phyloP scores from a whole-genome alignment of 2,329 filamentous ascomycete genomes.

The Purpureocillium lavendulum region DNA sequence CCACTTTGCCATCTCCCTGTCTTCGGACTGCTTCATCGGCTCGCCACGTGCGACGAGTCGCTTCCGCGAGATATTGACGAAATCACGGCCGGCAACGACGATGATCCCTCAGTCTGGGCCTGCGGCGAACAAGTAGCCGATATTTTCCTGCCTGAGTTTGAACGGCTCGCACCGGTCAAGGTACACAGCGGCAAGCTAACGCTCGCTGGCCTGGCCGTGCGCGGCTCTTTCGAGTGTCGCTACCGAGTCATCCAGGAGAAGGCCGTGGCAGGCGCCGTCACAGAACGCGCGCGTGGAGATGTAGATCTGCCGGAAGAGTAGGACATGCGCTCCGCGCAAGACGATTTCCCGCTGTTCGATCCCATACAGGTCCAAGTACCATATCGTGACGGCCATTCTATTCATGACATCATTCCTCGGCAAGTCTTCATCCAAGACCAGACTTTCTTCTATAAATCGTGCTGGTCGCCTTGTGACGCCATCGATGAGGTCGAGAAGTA shows the following conservation, averaged over 20 bases:
- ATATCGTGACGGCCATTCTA: slow-evolving; percentile 1
- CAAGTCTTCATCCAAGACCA: slow-evolving; percentile 8
- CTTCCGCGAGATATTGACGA: slow-evolving; percentile 5
- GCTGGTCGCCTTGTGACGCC: slow-evolving; percentile 4
- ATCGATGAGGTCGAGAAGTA: slow-evolving; percentile 5
- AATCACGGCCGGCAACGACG: slow-evolving; percentile 4
- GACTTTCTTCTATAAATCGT: slow-evolving; percentile 7
- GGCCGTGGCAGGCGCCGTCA: not conserved
- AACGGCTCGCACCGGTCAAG: slow-evolving; percentile 3
- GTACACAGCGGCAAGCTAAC: slow-evolving; percentile 6
- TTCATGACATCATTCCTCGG: slow-evolving; percentile 5
- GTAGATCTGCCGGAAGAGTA: slow-evolving; percentile 1
- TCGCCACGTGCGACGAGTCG: slow-evolving; percentile 1
- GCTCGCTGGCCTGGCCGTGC: slow-evolving; percentile 3
- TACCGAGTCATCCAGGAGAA: slow-evolving; percentile 4
- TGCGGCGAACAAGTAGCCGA: slow-evolving; percentile 6
- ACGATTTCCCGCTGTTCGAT: slow-evolving; percentile 2
- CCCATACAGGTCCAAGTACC: slow-evolving; percentile 3
- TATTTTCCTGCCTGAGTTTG: slow-evolving; percentile 3
- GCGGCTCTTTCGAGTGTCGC: slow-evolving; percentile 3
- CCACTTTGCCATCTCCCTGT: slow-evolving; percentile 5
- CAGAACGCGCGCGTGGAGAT: not conserved
- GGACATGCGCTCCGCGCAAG: slow-evolving; percentile 1
- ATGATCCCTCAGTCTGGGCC: slow-evolving; percentile 4
- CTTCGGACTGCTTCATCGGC: slow-evolving; percentile 3